Base-by-base conservation (phyloP, 2,329 filamentous ascomycete species). In the Fusarium siculi region DNA sequence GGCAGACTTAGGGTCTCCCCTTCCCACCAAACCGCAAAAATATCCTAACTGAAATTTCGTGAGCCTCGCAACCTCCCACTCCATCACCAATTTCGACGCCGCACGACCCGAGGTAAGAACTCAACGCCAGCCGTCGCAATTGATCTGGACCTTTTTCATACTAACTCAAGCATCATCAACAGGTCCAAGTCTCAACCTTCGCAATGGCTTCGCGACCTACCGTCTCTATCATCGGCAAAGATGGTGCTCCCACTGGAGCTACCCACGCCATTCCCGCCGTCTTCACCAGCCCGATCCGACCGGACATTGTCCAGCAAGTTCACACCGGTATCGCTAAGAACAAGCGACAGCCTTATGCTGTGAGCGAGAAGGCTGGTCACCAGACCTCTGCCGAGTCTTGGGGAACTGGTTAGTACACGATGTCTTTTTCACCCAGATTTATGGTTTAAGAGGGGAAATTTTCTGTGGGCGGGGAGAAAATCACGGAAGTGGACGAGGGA, bases 281-380 rank as follows among this genome's bases (percentile, higher is more conserved):
- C 89, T 99, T 99, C 93, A 91, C 91, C 87, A 91, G 93, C 81
- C 96, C 96, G 81, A 98, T 99, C 90, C 96, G 96, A 86, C 93
- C 95, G 83, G 96, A 99, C 88, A 97, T 99, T 85, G 96, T 99
- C 85, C 96, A 98, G 91, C 93, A 95, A 87, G 93, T 98, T 82
- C 96, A 99, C 93, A 97, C 94, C 83, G 96, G 96, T 83, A 97
- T 99, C 90, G 96, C 96, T 85, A 99, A 99, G 94, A 99, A 99
- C 93, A 98, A 97, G 93, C 93, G 96, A 86, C 96, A 99, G 83
- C 95, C 96, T 81, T 99, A 99, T 87, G 92, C 96, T 83, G 96
- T 99, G 90, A 97, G 95, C 93, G 96, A 98, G 93, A 99, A 99
- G 93, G 96, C 96, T 84, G 96, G 96, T 90, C 96, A 99, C 90